Percentiles rank a stretch among this genome's conserved stretches.
These are phyloP conservation scores for Simplicillium sp. DNA, from an alignment of 2,329 filamentous ascomycete genomes.

Conservation along the genomic window DNA sequence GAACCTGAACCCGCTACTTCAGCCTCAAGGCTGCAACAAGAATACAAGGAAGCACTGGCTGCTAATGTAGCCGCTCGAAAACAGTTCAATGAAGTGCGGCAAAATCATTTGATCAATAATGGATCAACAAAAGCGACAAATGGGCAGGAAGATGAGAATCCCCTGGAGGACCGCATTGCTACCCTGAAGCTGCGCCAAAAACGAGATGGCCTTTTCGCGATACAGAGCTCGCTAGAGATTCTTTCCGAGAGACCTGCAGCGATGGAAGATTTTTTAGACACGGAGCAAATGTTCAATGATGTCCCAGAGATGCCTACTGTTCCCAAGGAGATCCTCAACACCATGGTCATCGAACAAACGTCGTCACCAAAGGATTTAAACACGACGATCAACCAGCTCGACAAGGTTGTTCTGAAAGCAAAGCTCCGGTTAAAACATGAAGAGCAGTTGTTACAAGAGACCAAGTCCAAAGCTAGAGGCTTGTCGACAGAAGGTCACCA, in stretches of 20 bases:
- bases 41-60: conserved; percentile 45
- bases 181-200: conserved; percentile 43
- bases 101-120: conserved; percentile 3
- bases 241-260: conserved; percentile 44
- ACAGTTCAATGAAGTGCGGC: conserved; percentile 31
- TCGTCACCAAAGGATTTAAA: conserved; percentile 31
- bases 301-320: conserved; percentile 36
- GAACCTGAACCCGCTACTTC: conserved; percentile 24
- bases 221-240: conserved; percentile 41
- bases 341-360: conserved; percentile 33
- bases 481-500: conserved; percentile 20
- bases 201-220: conserved; percentile 35
- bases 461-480: conserved; percentile 25
- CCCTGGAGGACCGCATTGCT: conserved; percentile 41
- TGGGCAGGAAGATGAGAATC: conserved; percentile 6
- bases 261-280: conserved; percentile 37
- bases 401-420: conserved; percentile 48
- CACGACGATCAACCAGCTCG: conserved; percentile 39
- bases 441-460: conserved; percentile 41
- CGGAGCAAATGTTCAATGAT: conserved; percentile 35
- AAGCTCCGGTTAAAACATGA: conserved; percentile 48
- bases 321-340: conserved; percentile 41
- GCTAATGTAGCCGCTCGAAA: conserved; percentile 41
- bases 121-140: not conserved
- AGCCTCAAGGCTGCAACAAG: conserved; percentile 37